Evolutionary conservation across 106 monocot genomes (phyloP).

Genomic region (Posidonia australis): DNA sequence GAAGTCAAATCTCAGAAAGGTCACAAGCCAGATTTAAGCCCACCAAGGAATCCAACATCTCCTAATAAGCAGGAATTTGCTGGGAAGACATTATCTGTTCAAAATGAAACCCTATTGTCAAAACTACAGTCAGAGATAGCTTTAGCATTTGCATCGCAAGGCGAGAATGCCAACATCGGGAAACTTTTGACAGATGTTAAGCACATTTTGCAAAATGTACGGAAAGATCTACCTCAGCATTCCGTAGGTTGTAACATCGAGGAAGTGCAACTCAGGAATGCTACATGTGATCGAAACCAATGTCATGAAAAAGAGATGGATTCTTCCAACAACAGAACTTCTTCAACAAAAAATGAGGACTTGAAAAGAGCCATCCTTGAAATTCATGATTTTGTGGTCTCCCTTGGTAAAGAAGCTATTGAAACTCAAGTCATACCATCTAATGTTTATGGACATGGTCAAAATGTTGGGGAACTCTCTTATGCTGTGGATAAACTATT

Average conservation of each 20-base stretch:
- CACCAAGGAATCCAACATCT: neutral
- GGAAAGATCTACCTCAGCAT: slow-evolving; percentile 25
- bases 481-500: slow-evolving; percentile 36
- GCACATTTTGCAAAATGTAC: slow-evolving; percentile 22
- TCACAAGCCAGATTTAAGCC: neutral
- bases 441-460: slow-evolving; percentile 1
- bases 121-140: slow-evolving; percentile 35
- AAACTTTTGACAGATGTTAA: slow-evolving; percentile 30
- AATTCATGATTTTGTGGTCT: slow-evolving; percentile 44
- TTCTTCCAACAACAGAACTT: neutral
- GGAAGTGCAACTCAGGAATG: slow-evolving; percentile 9
- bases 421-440: neutral
- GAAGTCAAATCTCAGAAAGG: neutral
- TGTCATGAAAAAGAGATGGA: slow-evolving; percentile 4
- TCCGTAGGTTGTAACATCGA: slow-evolving; percentile 11
- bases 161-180: slow-evolving; percentile 7
- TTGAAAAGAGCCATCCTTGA: slow-evolving; percentile 47
- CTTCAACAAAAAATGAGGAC: slow-evolving; percentile 19
- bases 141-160: slow-evolving; percentile 20
- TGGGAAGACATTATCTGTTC: neutral
- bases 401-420: slow-evolving; percentile 3
- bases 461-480: slow-evolving; percentile 45
- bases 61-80: neutral
- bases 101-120: slow-evolving; percentile 5
- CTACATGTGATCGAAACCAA: neutral